These are phyloP conservation scores for Peniophora sp. DNA, from an alignment of 1,284 basidiomycete species.

Conservation along the genomic window DNA sequence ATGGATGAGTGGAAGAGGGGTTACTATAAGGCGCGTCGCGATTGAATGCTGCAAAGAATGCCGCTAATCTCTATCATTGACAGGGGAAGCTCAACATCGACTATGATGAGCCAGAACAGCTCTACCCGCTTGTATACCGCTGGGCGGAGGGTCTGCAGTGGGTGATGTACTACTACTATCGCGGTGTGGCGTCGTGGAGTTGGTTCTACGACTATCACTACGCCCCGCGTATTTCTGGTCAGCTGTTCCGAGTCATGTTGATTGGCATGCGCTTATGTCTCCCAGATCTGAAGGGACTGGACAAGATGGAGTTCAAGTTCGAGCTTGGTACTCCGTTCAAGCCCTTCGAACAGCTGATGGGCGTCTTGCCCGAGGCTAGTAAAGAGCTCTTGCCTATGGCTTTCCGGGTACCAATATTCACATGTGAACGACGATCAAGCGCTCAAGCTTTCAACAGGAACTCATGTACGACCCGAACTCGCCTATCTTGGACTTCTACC, in stretches of 20 bases:
- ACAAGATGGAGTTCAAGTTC: slow-evolving; percentile 80
- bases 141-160: slow-evolving; percentile 97
- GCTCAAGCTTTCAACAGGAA: slow-evolving; percentile 41
- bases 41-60: slow-evolving; percentile 20
- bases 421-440: slow-evolving; percentile 1
- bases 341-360: slow-evolving; percentile 98
- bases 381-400: slow-evolving; percentile 82
- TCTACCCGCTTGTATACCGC: slow-evolving; percentile 64
- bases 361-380: slow-evolving; percentile 89
- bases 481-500: slow-evolving; percentile 94
- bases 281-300: slow-evolving; percentile 71
- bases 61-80: no score
- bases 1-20: slow-evolving; percentile 88
- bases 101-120: slow-evolving; percentile 58
- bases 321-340: slow-evolving; percentile 85
- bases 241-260: slow-evolving; percentile 13
- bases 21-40: slow-evolving; percentile 79
- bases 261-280: not conserved
- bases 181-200: slow-evolving; percentile 93
- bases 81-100: slow-evolving; percentile 82
- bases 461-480: slow-evolving; percentile 86
- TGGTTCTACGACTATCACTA: slow-evolving; percentile 99
- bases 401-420: slow-evolving; percentile 54
- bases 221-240: slow-evolving; percentile 89
- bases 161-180: slow-evolving; percentile 99